Percentiles rank a stretch among this genome's conserved stretches.
phyloP scores from a whole-genome alignment of 2,329 filamentous ascomycete genomes.

The Fusarium lateritium region DNA sequence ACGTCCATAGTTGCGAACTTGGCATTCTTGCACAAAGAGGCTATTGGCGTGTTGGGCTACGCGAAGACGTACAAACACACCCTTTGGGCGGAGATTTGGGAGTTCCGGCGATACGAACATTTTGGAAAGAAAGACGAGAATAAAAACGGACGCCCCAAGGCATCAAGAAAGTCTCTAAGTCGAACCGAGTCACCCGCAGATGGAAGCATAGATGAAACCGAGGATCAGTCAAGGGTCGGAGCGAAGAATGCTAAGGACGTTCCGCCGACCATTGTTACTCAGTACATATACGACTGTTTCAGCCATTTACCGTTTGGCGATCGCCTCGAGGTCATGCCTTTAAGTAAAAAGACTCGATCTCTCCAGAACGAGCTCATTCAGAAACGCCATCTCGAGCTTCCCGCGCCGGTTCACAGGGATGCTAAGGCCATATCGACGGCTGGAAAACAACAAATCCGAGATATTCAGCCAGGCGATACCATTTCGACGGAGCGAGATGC shows the following conservation, averaged over 20 bases:
- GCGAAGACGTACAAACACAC: conserved; percentile 55
- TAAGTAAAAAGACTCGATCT: conserved; percentile 46
- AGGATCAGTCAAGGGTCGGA: background rate
- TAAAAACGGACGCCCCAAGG: background rate
- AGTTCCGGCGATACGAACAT: conserved; percentile 55
- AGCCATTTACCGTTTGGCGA: conserved; percentile 71
- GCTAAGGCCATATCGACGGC: conserved; percentile 42
- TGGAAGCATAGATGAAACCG: background rate
- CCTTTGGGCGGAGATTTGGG: conserved; percentile 68
- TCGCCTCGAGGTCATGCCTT: conserved; percentile 60
- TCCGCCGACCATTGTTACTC: conserved; percentile 75
- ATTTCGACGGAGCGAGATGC: conserved; percentile 64
- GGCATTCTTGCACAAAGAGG: conserved; percentile 77
- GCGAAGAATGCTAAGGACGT: conserved; percentile 22
- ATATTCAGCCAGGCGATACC: conserved; percentile 62
- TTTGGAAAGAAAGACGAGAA: background rate
- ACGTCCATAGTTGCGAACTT: conserved; percentile 71
- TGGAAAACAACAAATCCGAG: conserved; percentile 45
- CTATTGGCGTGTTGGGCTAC: conserved; percentile 62
- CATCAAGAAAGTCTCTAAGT: conserved; percentile 1
- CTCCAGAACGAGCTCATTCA: conserved; percentile 51
- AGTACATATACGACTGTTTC: conserved; percentile 77
- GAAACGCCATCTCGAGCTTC: conserved; percentile 49
- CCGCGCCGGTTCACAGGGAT: conserved; percentile 41
- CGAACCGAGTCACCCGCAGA: conserved; percentile 3